Evolutionary conservation across 1,284 basidiomycete species (phyloP).

Genomic region (Coniferiporia weirii): DNA sequence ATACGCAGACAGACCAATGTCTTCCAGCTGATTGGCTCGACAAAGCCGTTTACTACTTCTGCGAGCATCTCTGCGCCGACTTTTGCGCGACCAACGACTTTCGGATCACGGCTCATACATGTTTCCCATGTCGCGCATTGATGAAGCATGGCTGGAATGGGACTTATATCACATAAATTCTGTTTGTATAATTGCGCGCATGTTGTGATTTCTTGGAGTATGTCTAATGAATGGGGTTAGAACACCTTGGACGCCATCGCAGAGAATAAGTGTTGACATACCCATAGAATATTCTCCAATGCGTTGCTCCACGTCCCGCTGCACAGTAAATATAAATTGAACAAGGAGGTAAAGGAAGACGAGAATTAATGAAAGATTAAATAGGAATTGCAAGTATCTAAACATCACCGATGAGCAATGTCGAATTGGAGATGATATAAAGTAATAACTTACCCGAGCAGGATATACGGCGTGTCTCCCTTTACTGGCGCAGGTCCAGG

Average conservation of each 20-base stretch:
- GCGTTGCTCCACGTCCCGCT: slow-evolving; percentile 85
- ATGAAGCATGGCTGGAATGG: slow-evolving; percentile 79
- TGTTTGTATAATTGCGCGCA: slow-evolving; percentile 77
- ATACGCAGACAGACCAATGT: slow-evolving; percentile 61
- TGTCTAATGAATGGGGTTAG: slow-evolving; percentile 46
- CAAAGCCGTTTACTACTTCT: slow-evolving; percentile 93
- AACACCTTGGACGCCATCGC: slow-evolving; percentile 11
- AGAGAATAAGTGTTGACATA: slow-evolving; percentile 29
- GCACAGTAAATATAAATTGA: slow-evolving; percentile 85
- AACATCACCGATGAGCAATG: slow-evolving; percentile 21
- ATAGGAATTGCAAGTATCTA: slow-evolving; percentile 91
- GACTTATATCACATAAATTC: slow-evolving; percentile 75
- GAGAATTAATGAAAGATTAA: slow-evolving; percentile 84
- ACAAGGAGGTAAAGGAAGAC: slow-evolving; percentile 83
- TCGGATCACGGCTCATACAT: slow-evolving; percentile 95
- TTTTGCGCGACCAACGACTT: slow-evolving; percentile 81
- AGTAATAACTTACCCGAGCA: slow-evolving; percentile 64
- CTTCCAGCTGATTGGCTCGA: slow-evolving; percentile 97
- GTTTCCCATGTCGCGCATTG: slow-evolving; percentile 87
- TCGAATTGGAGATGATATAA: slow-evolving; percentile 4
- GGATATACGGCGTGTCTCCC: slow-evolving; percentile 64
- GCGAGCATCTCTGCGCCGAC: slow-evolving; percentile 94
- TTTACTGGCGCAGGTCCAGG: slow-evolving; percentile 49
- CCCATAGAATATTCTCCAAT: slow-evolving; percentile 89
- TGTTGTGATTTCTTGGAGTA: slow-evolving; percentile 83